A percentile compares a stretch with the other conserved stretches of the same genome.
phyloP scores from a whole-genome alignment of 176 grass and related monocot genomes.

The Poa annua region DNA sequence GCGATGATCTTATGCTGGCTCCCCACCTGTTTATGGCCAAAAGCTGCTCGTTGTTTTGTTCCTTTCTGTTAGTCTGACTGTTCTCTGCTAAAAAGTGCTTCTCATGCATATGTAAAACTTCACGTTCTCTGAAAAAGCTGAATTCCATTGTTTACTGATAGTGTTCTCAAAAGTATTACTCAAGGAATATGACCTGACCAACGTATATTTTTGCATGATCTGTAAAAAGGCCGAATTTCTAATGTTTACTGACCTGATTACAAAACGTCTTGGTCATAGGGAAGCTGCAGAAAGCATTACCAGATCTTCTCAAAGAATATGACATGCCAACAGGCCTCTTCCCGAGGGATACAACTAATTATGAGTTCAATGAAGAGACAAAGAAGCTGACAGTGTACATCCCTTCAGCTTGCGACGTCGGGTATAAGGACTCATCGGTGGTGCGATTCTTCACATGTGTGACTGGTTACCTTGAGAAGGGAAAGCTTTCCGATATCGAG shows the following conservation, averaged over 20 bases:
- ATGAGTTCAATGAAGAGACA: conserved; percentile 91
- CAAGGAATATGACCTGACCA: too few relatives aligned
- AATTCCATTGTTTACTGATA: neutral
- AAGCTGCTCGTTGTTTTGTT: neutral
- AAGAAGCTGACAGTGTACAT: conserved; percentile 81
- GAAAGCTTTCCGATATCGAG: conserved; percentile 79
- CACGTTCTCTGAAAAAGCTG: neutral
- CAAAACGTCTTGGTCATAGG: conserved; percentile 49
- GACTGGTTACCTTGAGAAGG: conserved; percentile 88
- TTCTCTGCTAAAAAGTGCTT: neutral
- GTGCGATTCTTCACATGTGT: conserved; percentile 85
- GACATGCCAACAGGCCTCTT: conserved; percentile 88
- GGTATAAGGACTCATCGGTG: conserved; percentile 92
- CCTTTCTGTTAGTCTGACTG: neutral
- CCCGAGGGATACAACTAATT: conserved; percentile 86
- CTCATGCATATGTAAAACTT: neutral
- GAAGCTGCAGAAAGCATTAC: conserved; percentile 91
- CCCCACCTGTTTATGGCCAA: neutral
- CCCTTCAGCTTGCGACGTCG: conserved; percentile 75
- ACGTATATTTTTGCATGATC: neutral
- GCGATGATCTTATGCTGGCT: neutral
- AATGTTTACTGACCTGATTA: conserved; percentile 11
- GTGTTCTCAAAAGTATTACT: too few relatives aligned
- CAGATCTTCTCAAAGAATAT: conserved; percentile 79
- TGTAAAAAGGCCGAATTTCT: neutral